Evolutionary conservation across 805 yeast genomes (phyloP).

Genomic region (Metschnikowia corniflorae): DNA sequence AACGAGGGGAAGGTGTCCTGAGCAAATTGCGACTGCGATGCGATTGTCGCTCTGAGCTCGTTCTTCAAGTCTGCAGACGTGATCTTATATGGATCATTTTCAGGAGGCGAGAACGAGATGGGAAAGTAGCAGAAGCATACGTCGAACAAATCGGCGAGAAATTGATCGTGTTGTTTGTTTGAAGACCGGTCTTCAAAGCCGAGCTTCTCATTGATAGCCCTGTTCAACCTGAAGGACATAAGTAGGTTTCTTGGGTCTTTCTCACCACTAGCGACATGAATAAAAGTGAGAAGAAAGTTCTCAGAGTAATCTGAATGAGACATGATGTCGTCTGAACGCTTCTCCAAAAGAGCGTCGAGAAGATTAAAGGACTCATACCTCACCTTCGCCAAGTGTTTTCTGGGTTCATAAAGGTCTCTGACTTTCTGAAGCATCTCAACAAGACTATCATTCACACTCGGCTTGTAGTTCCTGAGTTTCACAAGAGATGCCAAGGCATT

Average conservation of each 20-base stretch:
- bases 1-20: constrained; percentile 73
- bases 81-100: constrained; percentile 81
- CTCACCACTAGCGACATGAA: constrained; percentile 77
- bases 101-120: constrained; percentile 89
- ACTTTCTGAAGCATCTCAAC: constrained; percentile 32
- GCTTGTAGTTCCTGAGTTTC: constrained; percentile 46
- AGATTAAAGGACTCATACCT: constrained; percentile 58
- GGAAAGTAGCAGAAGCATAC: constrained; percentile 94
- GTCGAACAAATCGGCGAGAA: constrained; percentile 73
- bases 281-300: constrained; percentile 51
- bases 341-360: constrained; percentile 34
- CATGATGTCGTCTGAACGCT: constrained; percentile 22
- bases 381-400: constrained; percentile 55
- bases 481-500: constrained; percentile 52
- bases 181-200: constrained; percentile 21
- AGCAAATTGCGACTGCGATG: constrained; percentile 60
- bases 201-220: constrained; percentile 41
- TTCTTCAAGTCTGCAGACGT: constrained; percentile 68
- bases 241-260: constrained; percentile 91
- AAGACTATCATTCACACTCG: constrained; percentile 27
- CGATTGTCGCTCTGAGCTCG: constrained; percentile 57
- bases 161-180: constrained; percentile 35
- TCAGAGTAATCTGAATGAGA: constrained; percentile 27
- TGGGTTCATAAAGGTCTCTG: constrained; percentile 45
- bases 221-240: constrained; percentile 59